Percentiles rank a stretch among this genome's conserved stretches.
phyloP scores from a whole-genome alignment of 2,329 filamentous ascomycete species.

The Pseudocercospora cruenta region DNA sequence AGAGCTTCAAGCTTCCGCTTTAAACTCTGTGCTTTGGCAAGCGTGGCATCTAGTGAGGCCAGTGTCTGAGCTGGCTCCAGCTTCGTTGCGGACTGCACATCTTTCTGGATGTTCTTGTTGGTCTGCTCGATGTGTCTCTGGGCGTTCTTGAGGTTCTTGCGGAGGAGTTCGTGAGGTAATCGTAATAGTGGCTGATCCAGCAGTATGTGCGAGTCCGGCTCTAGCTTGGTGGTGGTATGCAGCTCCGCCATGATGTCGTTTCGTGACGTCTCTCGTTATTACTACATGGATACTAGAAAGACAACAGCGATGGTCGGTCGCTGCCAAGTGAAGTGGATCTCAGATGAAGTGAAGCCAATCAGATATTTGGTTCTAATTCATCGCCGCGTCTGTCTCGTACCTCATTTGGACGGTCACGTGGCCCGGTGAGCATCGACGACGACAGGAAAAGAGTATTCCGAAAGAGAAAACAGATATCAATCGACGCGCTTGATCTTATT shows the following conservation, averaged over 20 bases:
- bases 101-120: slow-evolving; percentile 63
- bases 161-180: slow-evolving; percentile 87
- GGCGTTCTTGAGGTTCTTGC: slow-evolving; percentile 89
- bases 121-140: slow-evolving; percentile 77
- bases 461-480: too few species aligned
- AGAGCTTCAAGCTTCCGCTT: slow-evolving; percentile 82
- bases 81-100: slow-evolving; percentile 57
- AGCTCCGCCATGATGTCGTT: slow-evolving; percentile 48
- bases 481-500: too few species aligned
- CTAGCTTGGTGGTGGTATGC: slow-evolving; percentile 65
- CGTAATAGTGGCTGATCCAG: slow-evolving; percentile 92
- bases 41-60: slow-evolving; percentile 79
- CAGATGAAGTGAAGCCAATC: not conserved
- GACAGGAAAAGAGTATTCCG: too few species aligned
- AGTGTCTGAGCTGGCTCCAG: slow-evolving; percentile 62
- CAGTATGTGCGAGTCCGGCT: slow-evolving; percentile 74
- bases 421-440: too few species aligned
- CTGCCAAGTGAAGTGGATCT: not conserved
- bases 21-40: slow-evolving; percentile 79
- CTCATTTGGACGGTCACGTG: too few species aligned
- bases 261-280: not conserved
- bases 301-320: not conserved
- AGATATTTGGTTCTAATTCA: not conserved
- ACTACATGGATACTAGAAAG: not conserved
- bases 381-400: too few species aligned